Conservation (phyloP, 164 flowering plant genomes). For the Vitis rupestris region DNA sequence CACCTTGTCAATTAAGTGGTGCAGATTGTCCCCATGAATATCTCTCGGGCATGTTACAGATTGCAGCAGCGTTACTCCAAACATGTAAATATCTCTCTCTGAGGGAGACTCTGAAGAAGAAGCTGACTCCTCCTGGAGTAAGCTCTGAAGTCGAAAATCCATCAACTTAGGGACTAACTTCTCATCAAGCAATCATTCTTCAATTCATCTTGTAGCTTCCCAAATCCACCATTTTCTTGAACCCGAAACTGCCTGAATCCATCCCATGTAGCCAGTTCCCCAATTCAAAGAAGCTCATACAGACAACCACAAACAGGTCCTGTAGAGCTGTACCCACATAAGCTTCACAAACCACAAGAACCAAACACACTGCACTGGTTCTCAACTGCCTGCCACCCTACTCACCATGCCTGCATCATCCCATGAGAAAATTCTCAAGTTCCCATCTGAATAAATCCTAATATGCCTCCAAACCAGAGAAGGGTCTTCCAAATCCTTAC, state of each 20-base stretch:
- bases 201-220: slow-evolving; percentile 41
- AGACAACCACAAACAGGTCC: slow-evolving; percentile 49
- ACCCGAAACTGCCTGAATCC: slow-evolving; percentile 27
- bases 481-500: not conserved
- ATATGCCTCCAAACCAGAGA: slow-evolving; percentile 42
- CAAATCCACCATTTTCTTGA: slow-evolving; percentile 51
- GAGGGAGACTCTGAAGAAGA: slow-evolving; percentile 39
- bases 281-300: slow-evolving; percentile 20
- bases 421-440: slow-evolving; percentile 61
- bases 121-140: slow-evolving; percentile 22
- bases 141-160: slow-evolving; percentile 40
- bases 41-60: slow-evolving; percentile 32
- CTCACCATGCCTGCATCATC: slow-evolving; percentile 34
- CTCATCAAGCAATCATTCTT: slow-evolving; percentile 54
- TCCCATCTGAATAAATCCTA: slow-evolving; percentile 54
- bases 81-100: slow-evolving; percentile 49
- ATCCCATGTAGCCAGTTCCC: slow-evolving; percentile 15
- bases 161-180: slow-evolving; percentile 47
- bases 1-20: slow-evolving; percentile 15
- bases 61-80: slow-evolving; percentile 46
- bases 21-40: slow-evolving; percentile 15
- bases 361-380: slow-evolving; percentile 57
- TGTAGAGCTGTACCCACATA: slow-evolving; percentile 40
- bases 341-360: slow-evolving; percentile 50
- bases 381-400: slow-evolving; percentile 49